A percentile compares a stretch with the other conserved stretches of the same genome.
Evolutionary conservation across 495 filamentous ascomycete genomes (phyloP).

Genomic region (Astrothelium subdiscretum): DNA sequence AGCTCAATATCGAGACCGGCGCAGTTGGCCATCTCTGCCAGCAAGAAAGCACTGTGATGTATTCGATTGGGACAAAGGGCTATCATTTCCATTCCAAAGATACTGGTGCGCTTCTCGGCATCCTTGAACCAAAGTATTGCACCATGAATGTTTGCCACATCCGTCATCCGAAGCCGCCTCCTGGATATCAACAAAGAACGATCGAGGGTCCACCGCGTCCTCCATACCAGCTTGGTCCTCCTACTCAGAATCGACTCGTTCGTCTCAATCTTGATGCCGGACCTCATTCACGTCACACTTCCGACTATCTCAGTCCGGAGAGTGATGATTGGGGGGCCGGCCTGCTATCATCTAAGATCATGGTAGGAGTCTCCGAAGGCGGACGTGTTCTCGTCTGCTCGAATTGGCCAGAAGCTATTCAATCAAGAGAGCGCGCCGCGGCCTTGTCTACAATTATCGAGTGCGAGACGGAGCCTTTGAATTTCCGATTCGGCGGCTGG

Average conservation of each 20-base stretch:
- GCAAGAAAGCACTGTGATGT: conserved; percentile 11
- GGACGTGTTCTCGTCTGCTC: conserved; percentile 13
- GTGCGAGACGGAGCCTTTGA: conserved; percentile 6
- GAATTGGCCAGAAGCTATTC: conserved; percentile 8
- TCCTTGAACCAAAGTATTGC: conserved; percentile 6
- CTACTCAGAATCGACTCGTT: background rate
- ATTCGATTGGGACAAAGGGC: conserved; percentile 8
- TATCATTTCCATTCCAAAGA: conserved; percentile 15
- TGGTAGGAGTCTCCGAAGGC: conserved; percentile 11
- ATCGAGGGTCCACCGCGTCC: background rate
- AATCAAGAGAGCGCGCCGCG: background rate
- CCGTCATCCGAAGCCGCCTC: conserved; percentile 4
- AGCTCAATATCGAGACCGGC: conserved; percentile 5
- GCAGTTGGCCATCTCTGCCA: conserved; percentile 12
- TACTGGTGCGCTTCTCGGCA: conserved; percentile 5
- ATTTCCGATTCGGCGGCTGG: conserved; percentile 14
- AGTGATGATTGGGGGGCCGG: conserved; percentile 18
- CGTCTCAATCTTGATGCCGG: conserved; percentile 5
- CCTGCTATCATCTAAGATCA: conserved; percentile 6
- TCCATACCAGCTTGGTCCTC: conserved; percentile 3
- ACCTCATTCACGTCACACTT: background rate
- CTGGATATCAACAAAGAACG: background rate
- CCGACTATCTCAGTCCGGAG: background rate
- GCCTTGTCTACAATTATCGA: conserved; percentile 7
- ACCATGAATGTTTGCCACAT: conserved; percentile 9